Percentiles rank a stretch among this genome's conserved stretches.
These are phyloP conservation scores for Russula abietina DNA, from an alignment of 768 basidiomycete genomes.

Conservation along the genomic window DNA sequence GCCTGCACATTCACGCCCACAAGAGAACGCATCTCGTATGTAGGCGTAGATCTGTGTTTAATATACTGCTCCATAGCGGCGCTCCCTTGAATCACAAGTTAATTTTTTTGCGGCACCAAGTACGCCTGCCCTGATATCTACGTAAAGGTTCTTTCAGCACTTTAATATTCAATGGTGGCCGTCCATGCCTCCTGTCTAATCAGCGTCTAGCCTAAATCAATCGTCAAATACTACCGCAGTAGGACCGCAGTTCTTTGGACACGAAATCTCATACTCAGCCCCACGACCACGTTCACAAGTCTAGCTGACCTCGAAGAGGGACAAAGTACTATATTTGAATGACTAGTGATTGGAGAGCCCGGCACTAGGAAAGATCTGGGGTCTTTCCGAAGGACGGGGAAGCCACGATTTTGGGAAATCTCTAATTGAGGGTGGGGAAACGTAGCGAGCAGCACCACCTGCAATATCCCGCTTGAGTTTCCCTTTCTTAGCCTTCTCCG, in stretches of 20 bases:
- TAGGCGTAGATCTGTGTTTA: neutral
- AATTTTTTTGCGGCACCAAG: neutral
- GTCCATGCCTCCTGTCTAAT: neutral
- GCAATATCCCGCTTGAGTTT: constrained; percentile 34
- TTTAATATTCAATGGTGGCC: neutral
- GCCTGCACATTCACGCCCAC: neutral
- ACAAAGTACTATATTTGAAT: constrained; percentile 6
- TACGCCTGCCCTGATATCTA: neutral
- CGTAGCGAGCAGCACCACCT: constrained; percentile 20
- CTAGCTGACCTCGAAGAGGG: neutral
- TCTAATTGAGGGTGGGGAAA: constrained; percentile 23
- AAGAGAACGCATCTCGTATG: neutral
- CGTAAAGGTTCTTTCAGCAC: neutral
- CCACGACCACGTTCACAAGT: neutral
- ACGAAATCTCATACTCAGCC: neutral
- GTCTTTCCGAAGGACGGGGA: constrained; percentile 26
- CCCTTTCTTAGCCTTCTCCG: constrained; percentile 65
- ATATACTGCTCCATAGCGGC: neutral
- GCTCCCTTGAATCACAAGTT: neutral
- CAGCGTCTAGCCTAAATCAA: neutral
- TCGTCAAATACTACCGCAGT: neutral
- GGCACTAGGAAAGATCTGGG: neutral
- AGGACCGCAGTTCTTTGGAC: neutral
- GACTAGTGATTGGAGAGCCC: neutral
- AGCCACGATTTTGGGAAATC: constrained; percentile 27